Percentiles rank a stretch among this genome's conserved stretches.
These are phyloP conservation scores for Prototheca cutis DNA, from an alignment of 163 green algal genomes.

Conservation along the genomic window DNA sequence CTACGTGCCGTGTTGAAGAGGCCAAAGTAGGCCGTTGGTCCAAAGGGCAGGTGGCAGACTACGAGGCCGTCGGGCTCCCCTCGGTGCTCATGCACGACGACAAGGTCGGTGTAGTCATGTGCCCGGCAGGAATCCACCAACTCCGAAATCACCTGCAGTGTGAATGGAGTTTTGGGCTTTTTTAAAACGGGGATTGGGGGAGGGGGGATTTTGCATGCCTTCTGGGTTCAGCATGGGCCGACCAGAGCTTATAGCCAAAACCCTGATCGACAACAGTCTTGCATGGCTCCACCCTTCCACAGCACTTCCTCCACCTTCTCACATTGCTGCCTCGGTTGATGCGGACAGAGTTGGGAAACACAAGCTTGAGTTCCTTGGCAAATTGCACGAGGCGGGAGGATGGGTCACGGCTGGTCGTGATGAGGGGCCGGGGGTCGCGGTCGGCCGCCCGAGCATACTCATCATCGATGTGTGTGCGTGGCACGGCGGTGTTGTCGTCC, in stretches of 20 bases:
- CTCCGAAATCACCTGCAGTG: slow-evolving; percentile 62
- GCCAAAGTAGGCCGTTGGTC: slow-evolving; percentile 97
- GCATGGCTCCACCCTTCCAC: too few species aligned
- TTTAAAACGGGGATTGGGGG: too few species aligned
- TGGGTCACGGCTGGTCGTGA: slow-evolving; percentile 93
- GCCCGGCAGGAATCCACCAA: slow-evolving; percentile 81
- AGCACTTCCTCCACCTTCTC: too few species aligned
- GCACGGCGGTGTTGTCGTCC: slow-evolving; percentile 92
- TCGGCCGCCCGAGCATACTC: slow-evolving; percentile 88
- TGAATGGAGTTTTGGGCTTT: neutral
- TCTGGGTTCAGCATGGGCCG: too few species aligned
- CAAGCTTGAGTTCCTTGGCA: slow-evolving; percentile 94
- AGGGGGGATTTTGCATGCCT: neutral
- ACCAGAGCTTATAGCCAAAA: too few species aligned
- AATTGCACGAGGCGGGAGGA: slow-evolving; percentile 84
- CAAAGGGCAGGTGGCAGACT: slow-evolving; percentile 94
- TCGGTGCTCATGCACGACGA: slow-evolving; percentile 95
- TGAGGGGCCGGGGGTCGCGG: slow-evolving; percentile 78
- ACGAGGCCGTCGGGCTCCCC: slow-evolving; percentile 89
- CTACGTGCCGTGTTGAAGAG: slow-evolving; percentile 73
- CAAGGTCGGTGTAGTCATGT: slow-evolving; percentile 92
- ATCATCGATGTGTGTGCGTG: slow-evolving; percentile 85
- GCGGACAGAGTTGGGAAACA: slow-evolving; percentile 86
- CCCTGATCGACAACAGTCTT: too few species aligned
- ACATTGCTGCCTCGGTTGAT: slow-evolving; percentile 86